Base-by-base conservation (phyloP, 768 basidiomycete genomes). In the Rhodotorula graminis region DNA sequence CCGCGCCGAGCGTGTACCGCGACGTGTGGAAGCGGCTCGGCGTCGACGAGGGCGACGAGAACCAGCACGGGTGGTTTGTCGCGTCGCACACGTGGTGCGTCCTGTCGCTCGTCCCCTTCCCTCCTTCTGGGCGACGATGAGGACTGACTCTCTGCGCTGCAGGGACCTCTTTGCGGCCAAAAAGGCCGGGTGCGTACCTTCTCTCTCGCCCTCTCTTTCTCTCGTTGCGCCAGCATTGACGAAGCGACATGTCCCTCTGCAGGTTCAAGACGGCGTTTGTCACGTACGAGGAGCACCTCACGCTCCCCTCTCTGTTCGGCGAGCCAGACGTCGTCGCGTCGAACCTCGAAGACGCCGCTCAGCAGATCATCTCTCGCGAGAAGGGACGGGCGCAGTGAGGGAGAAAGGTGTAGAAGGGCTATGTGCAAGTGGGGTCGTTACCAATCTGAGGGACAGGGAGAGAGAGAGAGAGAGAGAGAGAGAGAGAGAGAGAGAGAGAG, bases 251-350 rank as follows among this genome's bases (percentile, higher is more conserved):
- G 5, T 5, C 44, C 47, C 12, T 16, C 47, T 10, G 12, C 65
- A 72, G 74, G 3, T 75, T 75, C 67, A 62, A 69, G 47, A 75
- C 74, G 14, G 74, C 74, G 0, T 67, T 65, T 33, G 70, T 72
- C 15, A 65, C 64, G 0, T 72, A 75, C 58, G 74, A 75, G 33
- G 74, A 75, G 57, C 57, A 69, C 52, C 19, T 66, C 19, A 15
- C 40, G 16, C 53, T 65, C 9, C 31, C 37, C 2, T 46, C 65
- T 21, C 8, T 75, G 0, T 75, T 58, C 21, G 74, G 70, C 0
- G 5, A 27, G 21, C 74, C 74, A 9, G 74, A 75, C 56, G 29
- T 75, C 27, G 67, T 75, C 23, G 74, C 67, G 6, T 21, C 50
- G 10, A 57, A 71, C 53, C 52, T 75, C 23, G 74, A 69, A 21